Evolutionary conservation across 441 rosid species (phyloP).

Genomic region (Breynia disticha): DNA sequence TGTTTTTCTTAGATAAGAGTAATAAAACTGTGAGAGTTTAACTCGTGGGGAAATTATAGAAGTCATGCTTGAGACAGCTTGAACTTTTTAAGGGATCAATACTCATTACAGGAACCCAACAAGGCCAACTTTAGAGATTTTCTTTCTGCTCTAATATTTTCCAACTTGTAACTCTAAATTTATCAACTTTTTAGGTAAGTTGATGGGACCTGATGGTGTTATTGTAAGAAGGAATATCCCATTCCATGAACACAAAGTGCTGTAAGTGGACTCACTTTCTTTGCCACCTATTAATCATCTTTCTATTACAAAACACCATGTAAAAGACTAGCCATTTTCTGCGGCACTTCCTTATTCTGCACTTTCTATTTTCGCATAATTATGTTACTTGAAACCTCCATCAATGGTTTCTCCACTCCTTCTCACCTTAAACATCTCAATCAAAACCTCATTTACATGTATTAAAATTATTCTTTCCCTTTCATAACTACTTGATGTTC

Average conservation of each 20-base stretch:
- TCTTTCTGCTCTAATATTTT: background rate
- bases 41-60: background rate
- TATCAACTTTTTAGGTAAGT: conserved; percentile 9
- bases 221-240: conserved; percentile 14
- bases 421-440: conserved; percentile 4
- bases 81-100: conserved; percentile 3
- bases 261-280: conserved; percentile 23
- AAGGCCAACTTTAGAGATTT: background rate
- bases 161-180: conserved; percentile 7
- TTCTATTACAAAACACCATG: background rate
- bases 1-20: background rate
- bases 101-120: background rate
- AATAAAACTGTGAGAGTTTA: background rate
- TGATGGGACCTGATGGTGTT: conserved; percentile 5
- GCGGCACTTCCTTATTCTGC: conserved; percentile 16
- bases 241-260: conserved; percentile 20
- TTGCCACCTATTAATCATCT: conserved; percentile 10
- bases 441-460: background rate
- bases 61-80: conserved; percentile 12
- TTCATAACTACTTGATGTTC: too few relatives aligned
- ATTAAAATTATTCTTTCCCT: background rate
- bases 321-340: conserved; percentile 8
- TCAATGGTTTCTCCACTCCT: conserved; percentile 37
- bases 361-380: conserved; percentile 23
- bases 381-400: conserved; percentile 35